Evolutionary conservation across 768 basidiomycete genomes (phyloP).

Genomic region (Boletus rubropictus): DNA sequence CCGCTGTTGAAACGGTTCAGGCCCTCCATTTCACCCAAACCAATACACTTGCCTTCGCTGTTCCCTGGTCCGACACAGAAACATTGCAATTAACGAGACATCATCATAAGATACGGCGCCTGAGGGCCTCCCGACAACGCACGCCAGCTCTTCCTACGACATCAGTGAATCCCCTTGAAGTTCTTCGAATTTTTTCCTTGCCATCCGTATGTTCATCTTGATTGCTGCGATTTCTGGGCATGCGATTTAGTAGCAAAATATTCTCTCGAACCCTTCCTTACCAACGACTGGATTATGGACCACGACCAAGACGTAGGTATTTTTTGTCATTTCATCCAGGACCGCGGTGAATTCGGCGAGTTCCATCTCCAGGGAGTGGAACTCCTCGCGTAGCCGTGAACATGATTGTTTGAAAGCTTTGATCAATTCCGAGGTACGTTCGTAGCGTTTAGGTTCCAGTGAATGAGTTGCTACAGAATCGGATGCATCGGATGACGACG

Average conservation of each 20-base stretch:
- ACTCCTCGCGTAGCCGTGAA: constrained; percentile 78
- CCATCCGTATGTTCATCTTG: constrained; percentile 81
- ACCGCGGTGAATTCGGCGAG: constrained; percentile 81
- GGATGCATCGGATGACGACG: constrained; percentile 40
- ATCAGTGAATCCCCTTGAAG: constrained; percentile 68
- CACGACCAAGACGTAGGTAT: constrained; percentile 88
- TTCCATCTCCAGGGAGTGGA: constrained; percentile 83
- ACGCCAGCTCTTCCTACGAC: constrained; percentile 13
- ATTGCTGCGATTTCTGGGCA: constrained; percentile 78
- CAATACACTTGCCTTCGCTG: neutral
- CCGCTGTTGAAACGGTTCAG: neutral
- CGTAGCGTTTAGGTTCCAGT: constrained; percentile 69
- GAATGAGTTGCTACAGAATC: constrained; percentile 35
- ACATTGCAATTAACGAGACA: neutral
- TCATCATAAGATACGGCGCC: neutral
- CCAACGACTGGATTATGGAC: constrained; percentile 87
- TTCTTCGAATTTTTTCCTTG: constrained; percentile 83
- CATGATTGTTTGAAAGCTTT: constrained; percentile 94
- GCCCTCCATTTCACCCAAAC: neutral
- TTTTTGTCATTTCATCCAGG: constrained; percentile 86
- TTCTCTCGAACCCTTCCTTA: constrained; percentile 30
- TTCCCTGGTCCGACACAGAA: neutral
- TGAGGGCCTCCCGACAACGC: neutral
- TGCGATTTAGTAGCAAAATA: neutral
- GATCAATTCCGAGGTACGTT: constrained; percentile 87